These are phyloP conservation scores for Turritis glabra DNA, from an alignment of 345 rosid genomes.

Conservation along the genomic window DNA sequence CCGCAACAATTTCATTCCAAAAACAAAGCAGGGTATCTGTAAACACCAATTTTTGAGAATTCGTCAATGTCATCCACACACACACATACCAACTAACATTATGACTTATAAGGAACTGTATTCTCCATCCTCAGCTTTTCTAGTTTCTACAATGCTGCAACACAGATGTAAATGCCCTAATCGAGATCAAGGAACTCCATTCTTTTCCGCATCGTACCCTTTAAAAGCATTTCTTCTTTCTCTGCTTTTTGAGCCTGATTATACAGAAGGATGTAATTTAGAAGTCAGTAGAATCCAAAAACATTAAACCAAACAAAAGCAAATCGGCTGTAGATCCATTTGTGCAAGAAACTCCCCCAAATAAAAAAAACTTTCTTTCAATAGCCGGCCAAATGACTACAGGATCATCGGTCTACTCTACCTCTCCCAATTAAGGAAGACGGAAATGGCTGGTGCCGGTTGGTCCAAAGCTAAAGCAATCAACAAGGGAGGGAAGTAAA, in stretches of 20 bases:
- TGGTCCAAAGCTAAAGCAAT: neutral
- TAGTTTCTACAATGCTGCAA: constrained; percentile 16
- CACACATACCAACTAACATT: constrained; percentile 13
- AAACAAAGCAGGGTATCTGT: neutral
- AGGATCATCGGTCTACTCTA: no score
- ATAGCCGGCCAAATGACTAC: no score
- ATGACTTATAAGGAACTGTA: neutral
- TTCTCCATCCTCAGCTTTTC: constrained; percentile 12
- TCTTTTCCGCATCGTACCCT: constrained; percentile 64
- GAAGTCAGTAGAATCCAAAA: constrained; percentile 2
- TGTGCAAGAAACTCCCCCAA: neutral
- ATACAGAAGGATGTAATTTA: neutral
- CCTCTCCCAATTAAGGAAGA: no score
- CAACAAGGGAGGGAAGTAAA: neutral
- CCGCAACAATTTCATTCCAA: neutral
- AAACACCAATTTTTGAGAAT: neutral
- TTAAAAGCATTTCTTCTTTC: constrained; percentile 56
- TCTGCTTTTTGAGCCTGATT: constrained; percentile 68
- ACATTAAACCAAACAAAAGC: neutral
- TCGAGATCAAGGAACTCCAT: constrained; percentile 75
- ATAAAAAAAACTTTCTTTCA: constrained; percentile 1
- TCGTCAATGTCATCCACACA: constrained; percentile 1
- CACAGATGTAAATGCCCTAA: constrained; percentile 18
- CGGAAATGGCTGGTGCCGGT: no score
- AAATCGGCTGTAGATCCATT: neutral